Conservation (phyloP, 208 protist genomes). For the Trypanosomatidae sp. region DNA sequence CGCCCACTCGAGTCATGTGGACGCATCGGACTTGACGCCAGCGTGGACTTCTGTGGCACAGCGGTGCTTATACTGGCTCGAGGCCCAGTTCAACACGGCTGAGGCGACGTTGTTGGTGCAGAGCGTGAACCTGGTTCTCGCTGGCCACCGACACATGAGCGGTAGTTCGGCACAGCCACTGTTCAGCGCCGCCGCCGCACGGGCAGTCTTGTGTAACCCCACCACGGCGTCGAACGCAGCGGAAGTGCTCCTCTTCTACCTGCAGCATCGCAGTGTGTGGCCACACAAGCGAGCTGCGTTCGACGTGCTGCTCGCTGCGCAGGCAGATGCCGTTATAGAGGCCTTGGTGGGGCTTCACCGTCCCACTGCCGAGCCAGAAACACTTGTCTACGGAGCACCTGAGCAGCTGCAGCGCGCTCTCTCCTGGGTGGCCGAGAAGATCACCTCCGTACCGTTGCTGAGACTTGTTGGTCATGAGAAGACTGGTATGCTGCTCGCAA, state of each 20-base stretch:
- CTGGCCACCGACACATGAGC: background rate
- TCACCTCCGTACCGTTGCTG: background rate
- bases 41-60: slow-evolving; percentile 11
- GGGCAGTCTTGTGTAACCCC: background rate
- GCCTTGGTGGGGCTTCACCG: slow-evolving; percentile 13
- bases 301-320: slow-evolving; percentile 15
- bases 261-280: slow-evolving; percentile 5
- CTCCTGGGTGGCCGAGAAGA: slow-evolving; percentile 21
- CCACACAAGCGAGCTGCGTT: slow-evolving; percentile 3
- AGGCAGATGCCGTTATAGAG: slow-evolving; percentile 16
- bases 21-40: background rate
- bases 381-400: slow-evolving; percentile 19
- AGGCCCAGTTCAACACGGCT: slow-evolving; percentile 23
- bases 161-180: background rate
- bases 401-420: slow-evolving; percentile 22
- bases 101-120: background rate
- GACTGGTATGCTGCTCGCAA: background rate
- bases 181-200: background rate
- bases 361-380: slow-evolving; percentile 5
- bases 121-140: background rate
- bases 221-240: background rate
- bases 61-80: slow-evolving; percentile 27
- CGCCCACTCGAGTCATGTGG: background rate
- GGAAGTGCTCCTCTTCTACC: slow-evolving; percentile 7
- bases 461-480: background rate